Evolutionary conservation across 2,329 filamentous ascomycete species (phyloP), one percentile per base, ranked within the genome.

Genomic region (Neobulgaria alba): DNA sequence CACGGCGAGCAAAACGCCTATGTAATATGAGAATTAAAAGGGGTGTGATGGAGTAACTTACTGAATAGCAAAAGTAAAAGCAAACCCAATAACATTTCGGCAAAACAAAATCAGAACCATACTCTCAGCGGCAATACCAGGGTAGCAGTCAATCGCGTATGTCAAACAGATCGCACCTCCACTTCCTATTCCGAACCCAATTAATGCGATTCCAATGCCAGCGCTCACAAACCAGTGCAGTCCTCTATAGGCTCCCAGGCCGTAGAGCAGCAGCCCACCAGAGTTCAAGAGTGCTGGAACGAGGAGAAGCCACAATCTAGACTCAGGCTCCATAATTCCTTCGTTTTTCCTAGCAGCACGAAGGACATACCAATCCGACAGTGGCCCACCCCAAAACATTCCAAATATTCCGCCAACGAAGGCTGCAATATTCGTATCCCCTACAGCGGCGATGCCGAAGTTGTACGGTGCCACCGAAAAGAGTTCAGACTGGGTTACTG

Each of bases 81-180:
- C 38, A 39, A 47, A 42, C 2, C 45, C 45, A 17, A 47, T 16
- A 12, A 47, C 23, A 17, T 47, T 42, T 16, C 42, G 16, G 17
- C 44, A 29, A 31, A 44, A 47, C 18, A 47, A 15, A n/a, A 44
- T 41, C n/a, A 47, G 36, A 9, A 44, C 45, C 45, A 47, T 45
- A 16, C 38, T 39, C 26, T 45, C 45, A 3, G 42, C 42, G 1
- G 42, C 45, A 5, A 47, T 42, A 14, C 26, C 19, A 20, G 45
- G 39, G 16, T 45, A 45, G n/a, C 36, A 39, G 16, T 47, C 45
- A 18, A 47, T 44, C 3, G 41, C 39, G 33, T 47, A 47, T 1
- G 45, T 47, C 17, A 47, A 30, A 4, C 39, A 36, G 29, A 47
- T 47, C 1, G 45, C 45, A 18, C 45, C 45, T 8, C 38, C 42